phyloP scores from a whole-genome alignment of 169 alveolate genomes.

The Plasmodium sp. region DNA sequence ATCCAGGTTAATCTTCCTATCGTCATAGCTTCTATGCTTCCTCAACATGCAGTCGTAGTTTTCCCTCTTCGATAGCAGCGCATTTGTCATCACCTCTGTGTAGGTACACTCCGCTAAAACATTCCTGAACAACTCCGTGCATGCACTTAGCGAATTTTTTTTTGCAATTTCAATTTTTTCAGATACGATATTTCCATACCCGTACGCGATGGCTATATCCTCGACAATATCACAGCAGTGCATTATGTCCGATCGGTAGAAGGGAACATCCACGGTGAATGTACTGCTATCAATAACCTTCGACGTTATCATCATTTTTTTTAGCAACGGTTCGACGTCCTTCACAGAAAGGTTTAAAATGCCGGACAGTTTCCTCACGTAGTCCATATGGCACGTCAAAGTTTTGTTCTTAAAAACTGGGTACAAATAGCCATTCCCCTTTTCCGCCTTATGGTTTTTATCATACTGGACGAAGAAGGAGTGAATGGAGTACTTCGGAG shows the following conservation, averaged over 20 bases:
- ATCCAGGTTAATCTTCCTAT: constrained; percentile 36
- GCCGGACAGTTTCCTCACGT: constrained; percentile 77
- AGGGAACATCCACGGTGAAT: constrained; percentile 88
- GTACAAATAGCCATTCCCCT: constrained; percentile 30
- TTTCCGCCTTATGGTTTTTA: constrained; percentile 21
- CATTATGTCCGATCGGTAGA: constrained; percentile 93
- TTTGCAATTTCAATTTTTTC: constrained; percentile 22
- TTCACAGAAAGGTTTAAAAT: constrained; percentile 75
- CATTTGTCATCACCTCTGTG: constrained; percentile 83
- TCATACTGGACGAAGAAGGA: constrained; percentile 42
- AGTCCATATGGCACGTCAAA: constrained; percentile 55
- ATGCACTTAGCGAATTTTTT: constrained; percentile 46
- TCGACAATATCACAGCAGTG: constrained; percentile 97
- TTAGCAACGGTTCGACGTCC: constrained; percentile 63
- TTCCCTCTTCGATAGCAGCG: constrained; percentile 76
- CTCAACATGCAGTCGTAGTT: constrained; percentile 77
- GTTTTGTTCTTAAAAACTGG: constrained; percentile 26
- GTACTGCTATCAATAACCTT: constrained; percentile 34
- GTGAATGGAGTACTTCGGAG: constrained; percentile 40
- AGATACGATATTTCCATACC: constrained; percentile 89
- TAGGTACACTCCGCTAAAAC: constrained; percentile 77
- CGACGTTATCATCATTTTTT: constrained; percentile 84
- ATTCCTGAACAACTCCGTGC: constrained; percentile 64
- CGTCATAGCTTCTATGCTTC: constrained; percentile 45
- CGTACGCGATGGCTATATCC: constrained; percentile 97